Percentiles rank a stretch among this genome's conserved stretches.
Evolutionary conservation across 2,329 filamentous ascomycete genomes (phyloP).

Genomic region (Salinomyces thailandicus): DNA sequence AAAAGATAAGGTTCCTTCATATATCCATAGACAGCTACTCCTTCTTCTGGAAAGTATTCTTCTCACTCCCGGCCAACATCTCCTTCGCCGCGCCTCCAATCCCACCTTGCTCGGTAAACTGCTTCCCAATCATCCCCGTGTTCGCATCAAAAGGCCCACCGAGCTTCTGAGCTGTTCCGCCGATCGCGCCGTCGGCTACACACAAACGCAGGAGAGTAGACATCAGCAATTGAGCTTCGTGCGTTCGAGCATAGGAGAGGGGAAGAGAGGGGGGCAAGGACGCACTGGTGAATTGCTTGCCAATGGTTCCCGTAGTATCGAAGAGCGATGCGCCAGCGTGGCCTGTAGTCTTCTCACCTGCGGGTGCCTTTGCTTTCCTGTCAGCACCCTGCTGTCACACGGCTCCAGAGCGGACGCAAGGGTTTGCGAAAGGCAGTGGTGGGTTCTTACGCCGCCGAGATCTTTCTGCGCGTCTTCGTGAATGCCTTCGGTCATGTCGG

Average conservation of each 20-base stretch:
- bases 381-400: conserved; percentile 1
- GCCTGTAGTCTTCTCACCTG: conserved; percentile 18
- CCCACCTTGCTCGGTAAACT: conserved; percentile 28
- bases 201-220: no score
- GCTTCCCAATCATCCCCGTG: conserved; percentile 29
- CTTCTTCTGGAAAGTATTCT: not conserved
- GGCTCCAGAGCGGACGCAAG: no score
- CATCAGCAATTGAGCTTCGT: no score
- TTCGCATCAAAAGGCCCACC: conserved; percentile 29
- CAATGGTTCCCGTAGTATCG: conserved; percentile 24
- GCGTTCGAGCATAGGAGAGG: not conserved
- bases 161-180: conserved; percentile 27
- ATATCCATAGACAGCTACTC: no score
- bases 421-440: no score
- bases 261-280: conserved; percentile 1
- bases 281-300: conserved; percentile 26
- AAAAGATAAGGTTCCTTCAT: no score
- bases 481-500: conserved; percentile 15
- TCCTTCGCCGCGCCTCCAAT: conserved; percentile 29
- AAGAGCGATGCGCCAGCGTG: conserved; percentile 19
- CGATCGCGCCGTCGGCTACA: conserved; percentile 24
- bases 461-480: conserved; percentile 17
- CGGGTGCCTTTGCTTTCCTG: conserved; percentile 4
- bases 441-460: conserved; percentile 9
- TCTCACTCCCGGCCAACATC: conserved; percentile 23